Conservation (phyloP, 1,139 yeast species). For the Spencermartinsiella ligniputridi region DNA sequence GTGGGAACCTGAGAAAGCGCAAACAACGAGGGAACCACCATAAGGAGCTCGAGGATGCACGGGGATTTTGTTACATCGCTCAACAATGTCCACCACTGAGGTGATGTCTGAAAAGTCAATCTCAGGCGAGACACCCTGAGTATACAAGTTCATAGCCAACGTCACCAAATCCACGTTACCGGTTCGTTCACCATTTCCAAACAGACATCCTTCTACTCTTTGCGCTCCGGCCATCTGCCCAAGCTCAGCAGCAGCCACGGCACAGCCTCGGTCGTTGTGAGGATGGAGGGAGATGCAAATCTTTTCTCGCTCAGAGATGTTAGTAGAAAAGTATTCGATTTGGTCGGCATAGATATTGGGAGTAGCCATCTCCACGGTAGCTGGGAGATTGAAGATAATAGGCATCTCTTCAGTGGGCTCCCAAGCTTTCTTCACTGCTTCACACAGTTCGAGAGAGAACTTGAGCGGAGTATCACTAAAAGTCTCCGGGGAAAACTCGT, state of each 20-base stretch:
- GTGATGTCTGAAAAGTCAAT: slow-evolving; percentile 83
- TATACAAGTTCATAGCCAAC: slow-evolving; percentile 85
- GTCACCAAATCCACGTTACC: slow-evolving; percentile 97
- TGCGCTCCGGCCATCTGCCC: slow-evolving; percentile 96
- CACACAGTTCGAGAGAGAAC: slow-evolving; percentile 80
- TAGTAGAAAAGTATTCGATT: slow-evolving; percentile 79
- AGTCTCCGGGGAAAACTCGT: slow-evolving; percentile 93
- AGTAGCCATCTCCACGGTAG: slow-evolving; percentile 94
- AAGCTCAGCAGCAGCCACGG: slow-evolving; percentile 95
- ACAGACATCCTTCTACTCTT: slow-evolving; percentile 95
- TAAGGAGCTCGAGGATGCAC: slow-evolving; percentile 93
- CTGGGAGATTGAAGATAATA: slow-evolving; percentile 92
- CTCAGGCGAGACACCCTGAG: slow-evolving; percentile 86
- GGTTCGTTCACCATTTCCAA: slow-evolving; percentile 98
- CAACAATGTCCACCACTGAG: slow-evolving; percentile 79
- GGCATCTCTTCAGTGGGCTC: slow-evolving; percentile 78
- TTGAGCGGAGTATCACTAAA: slow-evolving; percentile 87
- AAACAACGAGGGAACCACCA: slow-evolving; percentile 93
- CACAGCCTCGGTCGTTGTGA: slow-evolving; percentile 97
- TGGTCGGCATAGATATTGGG: slow-evolving; percentile 97
- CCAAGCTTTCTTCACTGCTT: slow-evolving; percentile 95
- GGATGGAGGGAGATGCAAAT: slow-evolving; percentile 89
- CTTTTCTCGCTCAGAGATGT: slow-evolving; percentile 77
- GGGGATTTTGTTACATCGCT: slow-evolving; percentile 92
- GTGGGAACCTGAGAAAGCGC: slow-evolving; percentile 95